Evolutionary conservation across 1,284 basidiomycete genomes (phyloP).

Genomic region (Naganishia cerealis): DNA sequence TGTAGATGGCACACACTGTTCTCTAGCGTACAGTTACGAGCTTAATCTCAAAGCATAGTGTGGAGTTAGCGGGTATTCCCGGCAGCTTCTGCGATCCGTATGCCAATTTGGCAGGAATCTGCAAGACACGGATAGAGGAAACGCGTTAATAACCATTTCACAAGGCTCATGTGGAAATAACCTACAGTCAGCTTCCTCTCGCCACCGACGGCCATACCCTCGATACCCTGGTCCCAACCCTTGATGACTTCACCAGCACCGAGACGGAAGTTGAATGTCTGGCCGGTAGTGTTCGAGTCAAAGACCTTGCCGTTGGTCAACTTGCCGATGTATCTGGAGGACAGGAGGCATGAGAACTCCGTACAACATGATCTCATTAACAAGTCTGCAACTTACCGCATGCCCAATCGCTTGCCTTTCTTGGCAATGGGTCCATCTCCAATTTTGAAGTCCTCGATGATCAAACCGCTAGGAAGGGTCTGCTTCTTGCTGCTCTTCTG

Average conservation of each 20-base stretch:
- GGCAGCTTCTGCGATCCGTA: conserved; percentile 59
- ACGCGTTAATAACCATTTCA: not conserved
- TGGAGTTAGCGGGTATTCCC: conserved; percentile 57
- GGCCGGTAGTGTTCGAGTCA: conserved; percentile 84
- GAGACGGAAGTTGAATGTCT: conserved; percentile 83
- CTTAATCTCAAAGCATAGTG: conserved; percentile 61
- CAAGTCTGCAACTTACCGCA: conserved; percentile 62
- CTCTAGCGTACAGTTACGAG: conserved; percentile 57
- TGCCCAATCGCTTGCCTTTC: conserved; percentile 75
- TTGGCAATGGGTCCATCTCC: conserved; percentile 82
- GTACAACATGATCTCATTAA: not conserved
- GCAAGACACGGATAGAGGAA: not conserved
- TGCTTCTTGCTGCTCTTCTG: conserved; percentile 33
- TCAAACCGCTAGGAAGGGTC: conserved; percentile 60
- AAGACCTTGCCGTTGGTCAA: conserved; percentile 80
- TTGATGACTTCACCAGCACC: conserved; percentile 90
- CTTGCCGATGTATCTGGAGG: conserved; percentile 59
- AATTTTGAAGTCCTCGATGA: conserved; percentile 72
- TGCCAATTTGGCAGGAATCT: conserved; percentile 56
- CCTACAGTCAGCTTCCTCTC: conserved; percentile 82
- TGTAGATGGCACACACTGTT: too few relatives aligned
- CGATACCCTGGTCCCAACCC: conserved; percentile 91
- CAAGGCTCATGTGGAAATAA: conserved; percentile 16
- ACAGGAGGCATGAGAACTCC: not conserved
- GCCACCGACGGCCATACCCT: conserved; percentile 87